Evolutionary conservation across 768 basidiomycete species (phyloP).

Genomic region (Fibroporia radiculosa): DNA sequence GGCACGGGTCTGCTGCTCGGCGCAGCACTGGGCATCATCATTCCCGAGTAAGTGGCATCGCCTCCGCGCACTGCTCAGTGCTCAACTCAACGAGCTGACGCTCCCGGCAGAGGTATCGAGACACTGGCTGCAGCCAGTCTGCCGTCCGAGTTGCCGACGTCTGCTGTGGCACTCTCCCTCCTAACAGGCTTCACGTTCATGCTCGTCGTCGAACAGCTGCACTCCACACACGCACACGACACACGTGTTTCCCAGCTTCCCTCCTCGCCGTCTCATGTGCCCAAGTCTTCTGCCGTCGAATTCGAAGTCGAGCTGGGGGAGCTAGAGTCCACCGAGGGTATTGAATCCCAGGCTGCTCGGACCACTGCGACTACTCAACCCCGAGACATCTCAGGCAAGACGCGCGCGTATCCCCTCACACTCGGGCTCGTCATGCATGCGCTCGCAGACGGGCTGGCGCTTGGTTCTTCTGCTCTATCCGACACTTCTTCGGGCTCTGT

Average conservation of each 20-base stretch:
- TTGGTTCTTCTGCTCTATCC: slow-evolving; percentile 68
- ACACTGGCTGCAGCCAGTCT: slow-evolving; percentile 33
- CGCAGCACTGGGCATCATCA: slow-evolving; percentile 83
- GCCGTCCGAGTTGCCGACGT: slow-evolving; percentile 35
- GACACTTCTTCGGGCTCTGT: slow-evolving; percentile 21
- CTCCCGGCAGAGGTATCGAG: slow-evolving; percentile 61
- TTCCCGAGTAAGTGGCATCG: slow-evolving; percentile 71
- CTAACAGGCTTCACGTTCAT: slow-evolving; percentile 55
- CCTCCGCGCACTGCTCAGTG: too few relatives aligned
- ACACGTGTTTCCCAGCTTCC: slow-evolving; percentile 25
- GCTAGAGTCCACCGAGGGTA: slow-evolving; percentile 37
- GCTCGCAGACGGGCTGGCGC: slow-evolving; percentile 85
- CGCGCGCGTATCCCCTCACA: slow-evolving; percentile 62
- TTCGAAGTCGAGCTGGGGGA: slow-evolving; percentile 62
- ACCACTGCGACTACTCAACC: neutral
- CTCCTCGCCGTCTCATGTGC: slow-evolving; percentile 18
- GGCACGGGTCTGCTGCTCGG: slow-evolving; percentile 86
- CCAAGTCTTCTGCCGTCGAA: slow-evolving; percentile 30
- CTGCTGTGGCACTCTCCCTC: slow-evolving; percentile 54
- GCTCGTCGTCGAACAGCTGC: slow-evolving; percentile 61
- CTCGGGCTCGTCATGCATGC: slow-evolving; percentile 84
- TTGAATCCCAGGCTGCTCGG: slow-evolving; percentile 6
- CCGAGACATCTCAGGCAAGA: slow-evolving; percentile 19
- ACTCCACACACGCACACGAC: slow-evolving; percentile 42
- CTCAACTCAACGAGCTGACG: too few relatives aligned